Base-by-base conservation (phyloP, 2,329 filamentous ascomycete genomes). In the Epichloe bromicola region DNA sequence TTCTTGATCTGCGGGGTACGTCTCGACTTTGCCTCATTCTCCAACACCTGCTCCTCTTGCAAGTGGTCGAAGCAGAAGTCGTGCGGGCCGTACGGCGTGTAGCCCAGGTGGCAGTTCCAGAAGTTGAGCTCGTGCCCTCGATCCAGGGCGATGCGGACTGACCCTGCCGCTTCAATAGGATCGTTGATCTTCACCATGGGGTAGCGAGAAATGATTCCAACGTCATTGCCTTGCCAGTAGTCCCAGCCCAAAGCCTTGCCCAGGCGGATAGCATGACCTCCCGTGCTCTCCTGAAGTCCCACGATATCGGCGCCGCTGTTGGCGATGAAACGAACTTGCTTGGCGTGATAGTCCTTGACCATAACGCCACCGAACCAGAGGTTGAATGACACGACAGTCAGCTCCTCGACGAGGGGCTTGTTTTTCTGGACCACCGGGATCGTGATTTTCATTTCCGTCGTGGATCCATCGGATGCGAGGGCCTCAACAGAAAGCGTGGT, bases 21-120 rank as follows among this genome's bases (percentile, higher is more conserved):
- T 1, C 65, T 62, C 0, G 68, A 71, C 41, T 63, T 37, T 5
- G 52, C 58, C 53, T 71, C 70, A 7, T 62, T 58, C 51, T 61
- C 48, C 2, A 70, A 54, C 3, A 71, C 65, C 45, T 61, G 49
- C 1, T 66, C 64, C 3, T 61, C 54, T 2, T 58, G 55, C 59
- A 65, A 62, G 15, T 64, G 58, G 40, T 66, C 59, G 43, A 64
- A 71, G 61, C 70, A 72, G 51, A 70, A 67, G 46, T 70, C 69
- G 53, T 72, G 71, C 0, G 70, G 70, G 0, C 70, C 69, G 43
- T 72, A 72, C 0, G 70, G 70, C 20, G 59, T 57, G 41, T 63
- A 65, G 2, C 63, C 67, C 17, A 70, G 51, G 50, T 71, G 68
- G 44, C 60, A 60, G 37, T 61, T 63, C 58, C 63, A 69, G 40